Evolutionary conservation across 495 filamentous ascomycete genomes (phyloP), one percentile per base, ranked within the genome.

Genomic region (Monascus purpureus): DNA sequence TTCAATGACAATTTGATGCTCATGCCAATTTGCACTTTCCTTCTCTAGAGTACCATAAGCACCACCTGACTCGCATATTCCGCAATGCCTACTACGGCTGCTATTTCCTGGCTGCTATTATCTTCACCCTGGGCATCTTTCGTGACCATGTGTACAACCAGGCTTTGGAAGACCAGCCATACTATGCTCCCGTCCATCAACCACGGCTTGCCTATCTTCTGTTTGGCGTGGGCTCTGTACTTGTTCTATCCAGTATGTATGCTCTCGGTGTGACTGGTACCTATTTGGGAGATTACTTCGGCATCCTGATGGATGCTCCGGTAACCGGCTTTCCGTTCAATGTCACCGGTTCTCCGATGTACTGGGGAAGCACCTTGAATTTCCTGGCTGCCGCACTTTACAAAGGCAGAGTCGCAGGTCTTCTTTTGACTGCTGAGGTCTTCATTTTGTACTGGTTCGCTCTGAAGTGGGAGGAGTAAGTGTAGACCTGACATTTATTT

Each of bases 251-350:
- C 17, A 82, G 75, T 38, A 96, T 93, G 62, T 94, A 76, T 73
- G 80, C 75, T 17, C 71, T 97, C n/a, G 90, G 90, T 27, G 67
- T 97, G 38, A 96, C 90, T 7, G 92, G 90, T 35, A 97, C 90
- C 41, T 97, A 95, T 53, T 65, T 97, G 16, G 90, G 90, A 35
- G 90, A 97, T 62, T 97, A 97, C 63, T 97, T 93, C 46, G 90
- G 90, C 23, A 96, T 97, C 49, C 65, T 97, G 40, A 92, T 96
- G 90, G 86, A 95, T 48, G 66, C 73, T 46, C 83, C 82, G 29
- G 86, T 97, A 27, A 93, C 83, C 4, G 75, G 79, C 8, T 97
- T 97, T 52, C 90, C 90, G 1, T 97, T 97, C 73, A 95, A 85
- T 56, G 61, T 96, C 32, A 88, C 80, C 16, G 73, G 74, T 39